phyloP scores from a whole-genome alignment of 2,329 filamentous ascomycete species.

The Scedosporium aurantiacum region DNA sequence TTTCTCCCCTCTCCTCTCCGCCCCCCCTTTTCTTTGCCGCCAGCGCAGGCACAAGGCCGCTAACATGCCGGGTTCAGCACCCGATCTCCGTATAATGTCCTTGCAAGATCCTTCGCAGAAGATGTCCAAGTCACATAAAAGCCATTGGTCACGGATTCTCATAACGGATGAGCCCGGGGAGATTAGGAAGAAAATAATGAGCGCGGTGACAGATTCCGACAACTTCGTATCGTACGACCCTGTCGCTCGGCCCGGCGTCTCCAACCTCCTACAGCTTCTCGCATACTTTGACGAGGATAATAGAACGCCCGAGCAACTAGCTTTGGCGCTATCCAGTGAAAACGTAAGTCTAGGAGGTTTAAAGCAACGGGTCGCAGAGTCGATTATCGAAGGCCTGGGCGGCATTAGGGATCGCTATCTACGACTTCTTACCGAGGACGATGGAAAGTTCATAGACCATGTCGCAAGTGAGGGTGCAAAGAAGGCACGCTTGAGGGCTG shows the following conservation, averaged over 20 bases:
- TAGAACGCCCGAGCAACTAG: constrained; percentile 29
- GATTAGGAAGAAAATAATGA: constrained; percentile 59
- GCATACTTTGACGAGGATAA: constrained; percentile 48
- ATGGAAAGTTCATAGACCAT: constrained; percentile 41
- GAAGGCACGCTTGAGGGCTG: constrained; percentile 52
- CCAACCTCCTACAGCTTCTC: constrained; percentile 77
- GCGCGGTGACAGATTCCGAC: constrained; percentile 65
- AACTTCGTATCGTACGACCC: constrained; percentile 64
- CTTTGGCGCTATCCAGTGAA: constrained; percentile 19
- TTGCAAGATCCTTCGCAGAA: constrained; percentile 67
- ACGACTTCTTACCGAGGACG: constrained; percentile 34
- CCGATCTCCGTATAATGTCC: constrained; percentile 81
- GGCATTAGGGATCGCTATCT: constrained; percentile 47
- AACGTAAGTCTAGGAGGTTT: constrained; percentile 25
- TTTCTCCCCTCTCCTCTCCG: too few relatives aligned
- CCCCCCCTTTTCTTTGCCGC: background rate
- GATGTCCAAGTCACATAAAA: constrained; percentile 84
- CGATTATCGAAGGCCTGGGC: constrained; percentile 40
- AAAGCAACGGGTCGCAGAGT: constrained; percentile 45
- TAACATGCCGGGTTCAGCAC: constrained; percentile 36
- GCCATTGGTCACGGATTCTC: constrained; percentile 65
- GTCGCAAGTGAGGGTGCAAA: constrained; percentile 47
- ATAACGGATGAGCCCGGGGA: constrained; percentile 59
- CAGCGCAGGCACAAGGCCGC: background rate
- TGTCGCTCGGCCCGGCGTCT: constrained; percentile 60